These are phyloP conservation scores for Xylariaceae sp. DNA, from an alignment of 2,329 filamentous ascomycete species.

Conservation along the genomic window DNA sequence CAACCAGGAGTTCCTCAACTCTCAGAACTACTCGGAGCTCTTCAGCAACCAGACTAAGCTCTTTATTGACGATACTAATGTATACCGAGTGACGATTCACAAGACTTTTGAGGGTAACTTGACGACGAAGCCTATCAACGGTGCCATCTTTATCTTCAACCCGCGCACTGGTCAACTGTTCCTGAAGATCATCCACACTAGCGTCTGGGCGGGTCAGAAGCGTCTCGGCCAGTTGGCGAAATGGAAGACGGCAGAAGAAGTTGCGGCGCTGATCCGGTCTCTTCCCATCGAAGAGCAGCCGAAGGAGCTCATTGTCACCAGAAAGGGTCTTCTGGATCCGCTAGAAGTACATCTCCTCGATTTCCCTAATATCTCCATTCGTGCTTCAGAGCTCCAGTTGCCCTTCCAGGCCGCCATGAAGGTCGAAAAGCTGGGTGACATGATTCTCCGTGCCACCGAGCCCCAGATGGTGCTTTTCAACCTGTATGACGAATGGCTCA, in stretches of 20 bases:
- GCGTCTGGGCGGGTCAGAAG: slow-evolving; percentile 98
- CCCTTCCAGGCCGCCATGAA: slow-evolving; percentile 99
- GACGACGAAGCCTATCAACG: slow-evolving; percentile 99
- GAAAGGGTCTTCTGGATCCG: slow-evolving; percentile 94
- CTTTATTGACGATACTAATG: slow-evolving; percentile 98
- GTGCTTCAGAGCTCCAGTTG: slow-evolving; percentile 91
- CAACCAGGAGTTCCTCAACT: slow-evolving; percentile 98
- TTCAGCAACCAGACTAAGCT: slow-evolving; percentile 99
- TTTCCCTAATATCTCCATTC: slow-evolving; percentile 98
- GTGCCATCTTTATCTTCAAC: slow-evolving; percentile 99
- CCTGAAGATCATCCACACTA: slow-evolving; percentile 98
- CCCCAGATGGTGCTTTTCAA: slow-evolving; percentile 99
- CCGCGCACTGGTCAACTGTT: slow-evolving; percentile 96
- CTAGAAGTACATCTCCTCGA: slow-evolving; percentile 95
- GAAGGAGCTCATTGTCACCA: slow-evolving; percentile 96
- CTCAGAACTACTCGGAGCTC: slow-evolving; percentile 97
- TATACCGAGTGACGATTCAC: slow-evolving; percentile 98
- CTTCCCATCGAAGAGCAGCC: slow-evolving; percentile 96
- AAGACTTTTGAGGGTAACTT: slow-evolving; percentile 99
- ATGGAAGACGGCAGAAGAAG: slow-evolving; percentile 99
- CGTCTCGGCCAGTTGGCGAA: slow-evolving; percentile 97
- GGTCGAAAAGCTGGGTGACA: slow-evolving; percentile 97
- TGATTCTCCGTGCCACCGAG: slow-evolving; percentile 95
- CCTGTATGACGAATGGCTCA: slow-evolving; percentile 96
- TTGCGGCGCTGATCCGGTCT: slow-evolving; percentile 91